These are phyloP conservation scores for Nymphaea thermarum DNA, from an alignment of 164 flowering plant species.

Conservation along the genomic window DNA sequence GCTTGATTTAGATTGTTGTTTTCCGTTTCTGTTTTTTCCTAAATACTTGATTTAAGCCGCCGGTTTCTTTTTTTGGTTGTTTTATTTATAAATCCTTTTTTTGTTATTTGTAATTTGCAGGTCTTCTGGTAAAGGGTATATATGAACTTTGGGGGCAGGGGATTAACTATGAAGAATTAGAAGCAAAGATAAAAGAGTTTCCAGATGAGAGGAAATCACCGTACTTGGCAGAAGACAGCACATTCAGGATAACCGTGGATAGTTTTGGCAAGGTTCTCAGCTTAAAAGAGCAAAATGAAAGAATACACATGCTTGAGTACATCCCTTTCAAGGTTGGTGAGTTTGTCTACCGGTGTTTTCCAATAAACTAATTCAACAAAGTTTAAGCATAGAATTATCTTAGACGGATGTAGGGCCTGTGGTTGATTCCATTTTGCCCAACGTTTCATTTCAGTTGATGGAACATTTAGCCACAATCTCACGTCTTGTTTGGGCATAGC, in stretches of 20 bases:
- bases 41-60: neutral
- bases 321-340: conserved; percentile 76
- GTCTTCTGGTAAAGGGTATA: conserved; percentile 90
- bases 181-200: conserved; percentile 46
- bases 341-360: neutral
- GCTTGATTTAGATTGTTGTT: neutral
- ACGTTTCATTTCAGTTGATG: too few relatives aligned
- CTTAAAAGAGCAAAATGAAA: conserved; percentile 66
- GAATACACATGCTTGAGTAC: conserved; percentile 39
- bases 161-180: conserved; percentile 60
- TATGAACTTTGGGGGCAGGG: conserved; percentile 99
- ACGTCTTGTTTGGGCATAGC: too few relatives aligned
- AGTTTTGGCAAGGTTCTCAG: conserved; percentile 78
- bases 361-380: neutral
- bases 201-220: conserved; percentile 74
- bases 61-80: neutral
- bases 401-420: neutral
- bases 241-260: conserved; percentile 70
- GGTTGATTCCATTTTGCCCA: neutral
- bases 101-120: conserved; percentile 22
- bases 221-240: conserved; percentile 46
- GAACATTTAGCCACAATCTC: too few relatives aligned
- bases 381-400: neutral
- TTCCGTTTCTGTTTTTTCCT: neutral
- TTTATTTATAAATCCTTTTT: neutral